Conservation (phyloP, 2,329 filamentous ascomycete species). For the Chaetothyriales sp. region DNA sequence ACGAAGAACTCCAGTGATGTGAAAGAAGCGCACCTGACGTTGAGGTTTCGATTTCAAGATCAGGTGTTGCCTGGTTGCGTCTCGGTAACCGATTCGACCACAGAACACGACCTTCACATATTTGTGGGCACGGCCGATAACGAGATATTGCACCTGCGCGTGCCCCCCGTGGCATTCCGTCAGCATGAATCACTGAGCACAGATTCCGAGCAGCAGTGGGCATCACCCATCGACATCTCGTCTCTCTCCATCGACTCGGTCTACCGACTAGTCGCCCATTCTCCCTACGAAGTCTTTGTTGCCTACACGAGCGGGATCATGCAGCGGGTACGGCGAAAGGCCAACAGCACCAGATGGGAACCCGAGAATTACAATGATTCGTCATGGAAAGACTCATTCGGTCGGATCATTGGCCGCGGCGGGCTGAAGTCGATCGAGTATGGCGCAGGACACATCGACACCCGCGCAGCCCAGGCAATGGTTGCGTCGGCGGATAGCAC, state of each 20-base stretch:
- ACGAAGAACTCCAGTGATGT: conserved; percentile 49
- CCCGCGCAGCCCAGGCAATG: conserved; percentile 30
- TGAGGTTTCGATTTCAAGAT: conserved; percentile 63
- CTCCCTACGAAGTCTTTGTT: conserved; percentile 58
- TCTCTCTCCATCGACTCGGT: conserved; percentile 56
- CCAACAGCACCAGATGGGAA: conserved; percentile 34
- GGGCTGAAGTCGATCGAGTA: conserved; percentile 29
- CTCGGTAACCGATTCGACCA: conserved; percentile 63
- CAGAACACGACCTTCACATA: conserved; percentile 61
- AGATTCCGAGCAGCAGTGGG: conserved; percentile 65
- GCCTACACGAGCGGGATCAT: conserved; percentile 39
- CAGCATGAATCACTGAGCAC: conserved; percentile 48
- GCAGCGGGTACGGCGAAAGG: conserved; percentile 52
- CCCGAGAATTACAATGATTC: conserved; percentile 34
- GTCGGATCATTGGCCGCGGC: conserved; percentile 32
- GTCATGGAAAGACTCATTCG: conserved; percentile 34
- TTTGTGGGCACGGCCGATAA: conserved; percentile 68
- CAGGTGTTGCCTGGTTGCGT: conserved; percentile 63
- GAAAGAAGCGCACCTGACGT: conserved; percentile 54
- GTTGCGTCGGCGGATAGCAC: conserved; percentile 31
- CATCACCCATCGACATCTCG: conserved; percentile 46
- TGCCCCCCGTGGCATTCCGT: conserved; percentile 69
- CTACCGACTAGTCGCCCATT: conserved; percentile 64
- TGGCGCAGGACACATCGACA: conserved; percentile 27
- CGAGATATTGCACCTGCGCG: conserved; percentile 66